Evolutionary conservation across 352 stramenopile genomes (phyloP), one percentile per base, ranked within the genome.

Genomic region (Pseudoperonospora humuli): DNA sequence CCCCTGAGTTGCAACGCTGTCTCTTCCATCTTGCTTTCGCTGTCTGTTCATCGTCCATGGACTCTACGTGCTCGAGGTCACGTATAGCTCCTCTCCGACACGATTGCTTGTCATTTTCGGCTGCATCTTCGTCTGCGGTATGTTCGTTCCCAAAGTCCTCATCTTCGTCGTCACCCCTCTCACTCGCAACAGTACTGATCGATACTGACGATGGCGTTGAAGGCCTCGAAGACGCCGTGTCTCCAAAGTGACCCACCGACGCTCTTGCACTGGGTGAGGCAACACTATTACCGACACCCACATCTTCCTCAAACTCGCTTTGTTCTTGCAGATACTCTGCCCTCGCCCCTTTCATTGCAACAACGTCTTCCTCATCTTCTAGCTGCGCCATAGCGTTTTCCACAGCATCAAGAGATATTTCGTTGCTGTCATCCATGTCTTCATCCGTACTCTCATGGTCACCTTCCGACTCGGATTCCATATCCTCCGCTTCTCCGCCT

Each of bases 281-380:
- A 8, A 33, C 21, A 36, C n/a, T 59, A 40, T 8, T 58, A 33
- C 31, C 50, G n/a, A 21, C 28, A 7, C 38, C 56, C 24, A 15
- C 31, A 5, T 85, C 69, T 41, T 85, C 68, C 9, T 85, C 68
- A 46, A 85, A 90, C 39, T 87, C 75, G 0, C 61, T 47, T 23
- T 78, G 61, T 47, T 86, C 74, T 10, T 62, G 63, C 26, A 78
- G 23, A 36, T 70, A 66, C 39, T 88, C 74, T 1, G 72, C 71
- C 21, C 67, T 54, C 13, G 75, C 88, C 8, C 75, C 93, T 28
- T 84, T 70, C 71, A 97, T 95, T 2, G 92, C 94, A 8, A 84
- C 76, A 5, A 97, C 91, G 58, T 98, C 94, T 39, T 97, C 91
- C 41, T 95, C 88, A 54, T 98, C 95, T 67, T 98, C 95, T 5